Evolutionary conservation across 306 rosid species (phyloP).

Genomic region (Cicer cuneatum): DNA sequence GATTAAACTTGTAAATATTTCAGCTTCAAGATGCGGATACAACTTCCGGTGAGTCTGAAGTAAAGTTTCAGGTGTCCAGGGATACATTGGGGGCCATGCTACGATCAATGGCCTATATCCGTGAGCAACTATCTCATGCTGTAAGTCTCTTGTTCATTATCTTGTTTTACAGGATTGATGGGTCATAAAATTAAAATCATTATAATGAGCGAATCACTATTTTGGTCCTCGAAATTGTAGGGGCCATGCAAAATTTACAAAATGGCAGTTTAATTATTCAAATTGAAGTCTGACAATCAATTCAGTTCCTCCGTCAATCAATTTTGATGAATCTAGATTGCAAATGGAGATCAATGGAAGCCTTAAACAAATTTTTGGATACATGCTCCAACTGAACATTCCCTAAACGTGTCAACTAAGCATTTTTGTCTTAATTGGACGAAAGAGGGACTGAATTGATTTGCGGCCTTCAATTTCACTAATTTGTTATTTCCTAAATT

Average conservation of each 20-base stretch:
- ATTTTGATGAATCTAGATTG: constrained; percentile 3
- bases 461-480: background rate
- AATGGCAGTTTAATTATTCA: background rate
- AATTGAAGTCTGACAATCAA: background rate
- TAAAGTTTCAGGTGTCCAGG: constrained; percentile 93
- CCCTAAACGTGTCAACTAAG: background rate
- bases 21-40: constrained; percentile 98
- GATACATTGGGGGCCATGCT: constrained; percentile 98
- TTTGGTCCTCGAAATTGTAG: background rate
- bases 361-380: background rate
- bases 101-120: constrained; percentile 97
- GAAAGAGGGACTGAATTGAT: background rate
- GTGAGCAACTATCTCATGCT: constrained; percentile 85
- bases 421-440: background rate
- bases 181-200: constrained; percentile 19
- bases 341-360: constrained; percentile 2
- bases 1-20: constrained; percentile 35
- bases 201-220: background rate
- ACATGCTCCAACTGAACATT: constrained; percentile 3
- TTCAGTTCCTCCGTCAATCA: background rate
- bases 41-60: constrained; percentile 92
- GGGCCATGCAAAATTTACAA: background rate
- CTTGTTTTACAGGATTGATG: constrained; percentile 12
- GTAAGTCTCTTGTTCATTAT: constrained; percentile 59
- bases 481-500: background rate